Percentiles rank a stretch among this genome's conserved stretches.
phyloP scores from a whole-genome alignment of 1,284 basidiomycete species.

The Baeospora myosura region DNA sequence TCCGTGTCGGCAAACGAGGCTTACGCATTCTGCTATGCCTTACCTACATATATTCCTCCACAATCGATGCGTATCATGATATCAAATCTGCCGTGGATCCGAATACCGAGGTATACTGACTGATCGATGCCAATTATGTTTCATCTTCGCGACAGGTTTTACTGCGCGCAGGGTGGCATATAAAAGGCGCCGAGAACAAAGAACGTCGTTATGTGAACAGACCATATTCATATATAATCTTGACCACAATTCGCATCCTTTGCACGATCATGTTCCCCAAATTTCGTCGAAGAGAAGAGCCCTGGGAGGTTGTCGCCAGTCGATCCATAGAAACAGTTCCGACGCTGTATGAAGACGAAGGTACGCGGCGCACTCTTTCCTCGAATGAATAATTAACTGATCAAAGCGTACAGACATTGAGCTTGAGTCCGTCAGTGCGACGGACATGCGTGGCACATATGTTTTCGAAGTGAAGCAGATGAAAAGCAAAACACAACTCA shows the following conservation, averaged over 20 bases:
- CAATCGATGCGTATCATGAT: too few relatives aligned
- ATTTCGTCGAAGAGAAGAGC: conserved; percentile 44
- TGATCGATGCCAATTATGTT: too few relatives aligned
- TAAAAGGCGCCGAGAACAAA: too few relatives aligned
- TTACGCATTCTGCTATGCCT: too few relatives aligned
- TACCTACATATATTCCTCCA: too few relatives aligned
- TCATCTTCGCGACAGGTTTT: too few relatives aligned
- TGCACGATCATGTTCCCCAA: conserved; percentile 28
- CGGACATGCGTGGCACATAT: conserved; percentile 51
- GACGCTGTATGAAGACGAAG: conserved; percentile 58
- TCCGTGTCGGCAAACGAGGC: too few relatives aligned
- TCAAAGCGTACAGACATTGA: conserved; percentile 44
- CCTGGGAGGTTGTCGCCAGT: conserved; percentile 73
- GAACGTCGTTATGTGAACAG: too few relatives aligned
- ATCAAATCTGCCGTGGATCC: too few relatives aligned
- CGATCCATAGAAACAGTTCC: conserved; percentile 56
- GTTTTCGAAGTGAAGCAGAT: conserved; percentile 51
- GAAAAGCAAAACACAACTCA: conserved; percentile 31
- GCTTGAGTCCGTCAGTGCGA: conserved; percentile 42
- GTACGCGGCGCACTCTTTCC: conserved; percentile 15
- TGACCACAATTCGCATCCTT: conserved; percentile 3
- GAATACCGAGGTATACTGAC: too few relatives aligned
- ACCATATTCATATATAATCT: too few relatives aligned
- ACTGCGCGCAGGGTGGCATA: too few relatives aligned
- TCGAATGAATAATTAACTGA: conserved; percentile 1